Evolutionary conservation across 1,139 yeast species (phyloP), one percentile per base, ranked within the genome.

Genomic region (Geotrichum siamense): DNA sequence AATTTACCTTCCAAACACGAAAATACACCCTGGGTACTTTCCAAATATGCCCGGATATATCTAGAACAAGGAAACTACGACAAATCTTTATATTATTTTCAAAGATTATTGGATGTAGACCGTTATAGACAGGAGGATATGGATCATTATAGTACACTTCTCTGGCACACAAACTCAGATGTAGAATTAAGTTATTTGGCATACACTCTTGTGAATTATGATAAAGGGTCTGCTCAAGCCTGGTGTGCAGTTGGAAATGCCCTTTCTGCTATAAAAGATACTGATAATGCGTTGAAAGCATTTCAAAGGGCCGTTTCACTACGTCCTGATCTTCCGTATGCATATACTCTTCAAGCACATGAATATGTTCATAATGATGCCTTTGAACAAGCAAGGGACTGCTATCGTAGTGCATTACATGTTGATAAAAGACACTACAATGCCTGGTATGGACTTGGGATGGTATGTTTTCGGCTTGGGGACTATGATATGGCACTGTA

Each of bases 241-340:
- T 91, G 98, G 98, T 84, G 94, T 56, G 80, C 84, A 0, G 70
- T 89, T 43, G 98, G 98, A 1, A 91, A 93, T 60, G 74, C 91
- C 39, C 85, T 85, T 53, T 85, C 96, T 10, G 68, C 87, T 31
- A 78, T 76, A 31, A 71, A 86, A 51, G 96, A 91, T 55, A 84
- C 94, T 2, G 94, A 84, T 51, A 94, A 85, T 59, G 96, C 98
- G 0, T 78, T 91, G 36, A 79, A 79, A 56, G 86, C 96, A 58
- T 87, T 93, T 63, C 78, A 78, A 51, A 77, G 87, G 50, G 91
- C 97, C 1, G 75, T 78, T 2, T 77, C 77, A 49, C 60, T 82
- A 16, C 80, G 83, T 57, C 78, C 79, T n/a, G 43, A 22, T n/a
- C 28, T 38, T 17, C 39, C 48, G n/a, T 91, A 91, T 60, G 96